phyloP scores from a whole-genome alignment of 208 protist species.

The Herpetomonas tarakana region DNA sequence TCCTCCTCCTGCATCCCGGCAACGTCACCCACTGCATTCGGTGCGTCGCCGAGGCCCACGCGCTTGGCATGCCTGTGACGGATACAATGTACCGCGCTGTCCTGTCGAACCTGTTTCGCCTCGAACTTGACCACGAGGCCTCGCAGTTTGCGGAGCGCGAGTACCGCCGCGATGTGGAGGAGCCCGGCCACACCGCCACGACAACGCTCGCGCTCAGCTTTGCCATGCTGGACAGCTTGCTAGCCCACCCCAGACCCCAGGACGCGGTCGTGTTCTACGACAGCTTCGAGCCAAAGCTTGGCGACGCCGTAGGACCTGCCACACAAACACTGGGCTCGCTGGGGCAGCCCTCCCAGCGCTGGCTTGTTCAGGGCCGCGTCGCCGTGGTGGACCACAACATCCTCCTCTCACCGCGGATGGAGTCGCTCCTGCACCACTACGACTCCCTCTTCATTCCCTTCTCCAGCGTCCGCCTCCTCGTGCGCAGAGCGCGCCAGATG shows the following conservation, averaged over 20 bases:
- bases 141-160: slow-evolving; percentile 66
- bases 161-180: slow-evolving; percentile 35
- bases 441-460: slow-evolving; percentile 83
- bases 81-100: slow-evolving; percentile 79
- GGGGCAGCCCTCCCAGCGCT: slow-evolving; percentile 64
- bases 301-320: slow-evolving; percentile 46
- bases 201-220: slow-evolving; percentile 55
- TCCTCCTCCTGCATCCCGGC: slow-evolving; percentile 50
- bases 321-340: slow-evolving; percentile 59
- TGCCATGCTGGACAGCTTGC: slow-evolving; percentile 71
- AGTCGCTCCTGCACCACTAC: slow-evolving; percentile 80
- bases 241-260: slow-evolving; percentile 58
- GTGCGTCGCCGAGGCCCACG: slow-evolving; percentile 72
- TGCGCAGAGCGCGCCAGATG: slow-evolving; percentile 56
- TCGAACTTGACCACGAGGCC: slow-evolving; percentile 75
- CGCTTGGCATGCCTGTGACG: slow-evolving; percentile 70
- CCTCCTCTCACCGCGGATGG: slow-evolving; percentile 69
- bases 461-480: slow-evolving; percentile 59
- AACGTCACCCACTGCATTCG: slow-evolving; percentile 62
- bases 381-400: slow-evolving; percentile 88
- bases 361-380: slow-evolving; percentile 84
- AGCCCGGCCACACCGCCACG: slow-evolving; percentile 51
- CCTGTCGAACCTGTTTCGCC: slow-evolving; percentile 55
- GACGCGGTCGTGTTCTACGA: slow-evolving; percentile 64
- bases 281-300: slow-evolving; percentile 56